phyloP scores from a whole-genome alignment of 495 filamentous ascomycete species.

The Bombardia bombarda region DNA sequence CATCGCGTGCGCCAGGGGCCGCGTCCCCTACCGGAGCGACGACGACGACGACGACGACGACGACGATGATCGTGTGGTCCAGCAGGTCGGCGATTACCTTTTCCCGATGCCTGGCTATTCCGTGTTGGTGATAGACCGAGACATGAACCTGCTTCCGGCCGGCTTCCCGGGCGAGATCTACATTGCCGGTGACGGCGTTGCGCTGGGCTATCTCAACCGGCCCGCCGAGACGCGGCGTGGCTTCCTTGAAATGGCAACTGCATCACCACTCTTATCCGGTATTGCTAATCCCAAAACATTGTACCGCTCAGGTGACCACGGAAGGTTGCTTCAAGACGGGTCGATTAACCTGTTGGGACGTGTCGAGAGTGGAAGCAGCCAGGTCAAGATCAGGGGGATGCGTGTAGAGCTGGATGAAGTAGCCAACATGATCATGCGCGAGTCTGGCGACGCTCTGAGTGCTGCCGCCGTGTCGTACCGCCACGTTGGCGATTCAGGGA shows the following conservation, averaged over 20 bases:
- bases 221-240: constrained; percentile 5
- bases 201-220: constrained; percentile 15
- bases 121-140: constrained; percentile 31
- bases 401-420: constrained; percentile 43
- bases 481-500: background rate
- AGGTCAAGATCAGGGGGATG: constrained; percentile 45
- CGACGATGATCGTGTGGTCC: background rate
- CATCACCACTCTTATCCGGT: background rate
- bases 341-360: constrained; percentile 18
- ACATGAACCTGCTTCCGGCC: constrained; percentile 26
- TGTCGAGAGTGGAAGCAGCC: constrained; percentile 32
- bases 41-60: too few species aligned
- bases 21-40: background rate
- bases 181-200: constrained; percentile 19
- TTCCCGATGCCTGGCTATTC: constrained; percentile 16
- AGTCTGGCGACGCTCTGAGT: background rate
- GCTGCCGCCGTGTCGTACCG: background rate
- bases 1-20: background rate
- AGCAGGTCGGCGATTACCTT: background rate
- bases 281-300: background rate
- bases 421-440: background rate
- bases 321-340: background rate
- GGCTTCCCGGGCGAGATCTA: constrained; percentile 22
- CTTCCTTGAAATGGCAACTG: constrained; percentile 15
- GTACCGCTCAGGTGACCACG: constrained; percentile 1